A percentile compares a stretch with the other conserved stretches of the same genome.
These are phyloP conservation scores for Zostera marina DNA, from an alignment of 116 monocot genomes.

Conservation along the genomic window DNA sequence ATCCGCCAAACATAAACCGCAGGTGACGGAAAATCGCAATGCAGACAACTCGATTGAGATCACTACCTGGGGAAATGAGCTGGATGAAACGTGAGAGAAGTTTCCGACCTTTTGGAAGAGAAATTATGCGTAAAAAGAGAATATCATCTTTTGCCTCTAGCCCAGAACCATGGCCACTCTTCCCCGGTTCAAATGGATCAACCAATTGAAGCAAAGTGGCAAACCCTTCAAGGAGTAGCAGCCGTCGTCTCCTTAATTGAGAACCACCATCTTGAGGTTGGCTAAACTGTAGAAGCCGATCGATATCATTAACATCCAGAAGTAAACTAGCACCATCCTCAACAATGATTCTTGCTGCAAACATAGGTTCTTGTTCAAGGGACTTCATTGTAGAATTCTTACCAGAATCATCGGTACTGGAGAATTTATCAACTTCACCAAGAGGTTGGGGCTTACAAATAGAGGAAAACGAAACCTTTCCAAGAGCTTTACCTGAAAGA, in stretches of 20 bases:
- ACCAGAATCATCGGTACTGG: slow-evolving; percentile 15
- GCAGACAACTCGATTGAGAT: slow-evolving; percentile 61
- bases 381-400: slow-evolving; percentile 43
- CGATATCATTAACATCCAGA: slow-evolving; percentile 85
- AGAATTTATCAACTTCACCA: slow-evolving; percentile 50
- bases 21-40: slow-evolving; percentile 79
- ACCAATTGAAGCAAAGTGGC: slow-evolving; percentile 77
- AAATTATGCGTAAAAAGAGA: slow-evolving; percentile 64
- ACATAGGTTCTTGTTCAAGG: slow-evolving; percentile 74
- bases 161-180: slow-evolving; percentile 27
- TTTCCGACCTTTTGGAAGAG: slow-evolving; percentile 85
- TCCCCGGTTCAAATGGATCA: slow-evolving; percentile 56
- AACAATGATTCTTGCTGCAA: slow-evolving; percentile 76
- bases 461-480: slow-evolving; percentile 62
- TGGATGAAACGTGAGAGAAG: slow-evolving; percentile 55
- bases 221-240: slow-evolving; percentile 62
- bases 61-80: slow-evolving; percentile 52
- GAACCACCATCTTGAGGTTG: slow-evolving; percentile 59
- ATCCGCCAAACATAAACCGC: slow-evolving; percentile 57
- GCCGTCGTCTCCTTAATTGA: slow-evolving; percentile 45
- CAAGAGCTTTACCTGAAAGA: slow-evolving; percentile 57
- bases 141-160: slow-evolving; percentile 65
- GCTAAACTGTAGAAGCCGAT: slow-evolving; percentile 49
- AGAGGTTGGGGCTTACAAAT: slow-evolving; percentile 63
- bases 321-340: slow-evolving; percentile 82